These are phyloP conservation scores for Venturia aucupariae DNA, from an alignment of 2,329 filamentous ascomycete species.

Conservation along the genomic window DNA sequence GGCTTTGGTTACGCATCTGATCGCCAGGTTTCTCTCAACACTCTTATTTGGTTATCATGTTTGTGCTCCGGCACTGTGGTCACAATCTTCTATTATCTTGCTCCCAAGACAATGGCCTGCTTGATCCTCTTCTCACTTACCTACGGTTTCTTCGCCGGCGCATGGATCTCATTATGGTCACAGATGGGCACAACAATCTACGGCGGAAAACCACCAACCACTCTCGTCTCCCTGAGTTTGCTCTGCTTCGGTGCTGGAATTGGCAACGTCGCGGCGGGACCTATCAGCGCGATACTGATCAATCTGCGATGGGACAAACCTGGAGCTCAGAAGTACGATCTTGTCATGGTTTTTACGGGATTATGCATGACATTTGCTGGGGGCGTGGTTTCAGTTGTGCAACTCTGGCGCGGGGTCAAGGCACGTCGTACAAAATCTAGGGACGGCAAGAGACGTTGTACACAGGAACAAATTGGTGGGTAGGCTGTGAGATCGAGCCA, in stretches of 20 bases:
- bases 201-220: constrained; percentile 30
- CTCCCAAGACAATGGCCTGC: constrained; percentile 32
- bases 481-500: not conserved
- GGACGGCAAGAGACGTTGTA: too few species aligned
- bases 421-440: not conserved
- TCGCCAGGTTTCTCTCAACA: constrained; percentile 30
- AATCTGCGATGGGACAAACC: not conserved
- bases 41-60: constrained; percentile 22
- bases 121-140: constrained; percentile 35
- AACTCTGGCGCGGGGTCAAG: not conserved
- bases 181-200: constrained; percentile 31
- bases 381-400: not conserved
- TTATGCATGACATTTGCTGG: not conserved
- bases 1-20: constrained; percentile 32
- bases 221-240: constrained; percentile 33
- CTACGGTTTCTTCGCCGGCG: constrained; percentile 35
- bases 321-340: not conserved
- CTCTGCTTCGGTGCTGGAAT: constrained; percentile 45
- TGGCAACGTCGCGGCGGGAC: constrained; percentile 42
- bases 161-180: constrained; percentile 31
- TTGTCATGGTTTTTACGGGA: not conserved
- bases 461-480: too few species aligned
- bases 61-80: constrained; percentile 23
- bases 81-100: constrained; percentile 38
- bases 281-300: constrained; percentile 18